A percentile compares a stretch with the other conserved stretches of the same genome.
Conservation (phyloP, 2,329 filamentous ascomycete species). For the Sphaerostilbella broomeana region DNA sequence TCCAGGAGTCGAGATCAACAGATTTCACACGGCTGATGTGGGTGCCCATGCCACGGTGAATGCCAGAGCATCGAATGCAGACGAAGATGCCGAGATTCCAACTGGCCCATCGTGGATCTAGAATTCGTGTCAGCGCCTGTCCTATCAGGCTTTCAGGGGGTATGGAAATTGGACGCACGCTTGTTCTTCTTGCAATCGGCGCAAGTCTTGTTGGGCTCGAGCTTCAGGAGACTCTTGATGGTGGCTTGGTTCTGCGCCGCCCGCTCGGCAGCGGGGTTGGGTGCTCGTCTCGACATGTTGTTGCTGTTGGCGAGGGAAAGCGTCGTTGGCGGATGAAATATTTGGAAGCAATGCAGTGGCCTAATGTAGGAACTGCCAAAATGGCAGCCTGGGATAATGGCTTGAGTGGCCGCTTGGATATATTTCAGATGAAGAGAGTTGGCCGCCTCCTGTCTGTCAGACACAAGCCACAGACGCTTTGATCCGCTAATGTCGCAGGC, state of each 20-base stretch:
- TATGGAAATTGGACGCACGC: slow-evolving; percentile 52
- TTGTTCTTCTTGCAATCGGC: slow-evolving; percentile 99
- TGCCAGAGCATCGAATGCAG: slow-evolving; percentile 96
- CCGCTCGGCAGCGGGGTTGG: slow-evolving; percentile 75
- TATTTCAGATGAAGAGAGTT: slow-evolving; percentile 8
- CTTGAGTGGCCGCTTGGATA: slow-evolving; percentile 8
- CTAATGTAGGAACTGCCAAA: slow-evolving; percentile 1
- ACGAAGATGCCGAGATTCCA: slow-evolving; percentile 98
- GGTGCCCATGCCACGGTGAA: slow-evolving; percentile 97
- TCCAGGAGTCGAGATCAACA: slow-evolving; percentile 96
- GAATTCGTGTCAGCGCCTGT: background rate
- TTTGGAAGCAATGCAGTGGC: background rate
- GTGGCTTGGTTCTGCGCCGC: slow-evolving; percentile 90
- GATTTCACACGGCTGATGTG: slow-evolving; percentile 98
- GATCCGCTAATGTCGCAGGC: no score
- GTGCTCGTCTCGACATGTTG: slow-evolving; percentile 70
- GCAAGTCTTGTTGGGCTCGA: slow-evolving; percentile 94
- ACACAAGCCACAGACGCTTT: background rate
- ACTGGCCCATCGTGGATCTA: slow-evolving; percentile 96
- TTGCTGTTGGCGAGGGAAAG: no score
- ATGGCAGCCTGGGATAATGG: slow-evolving; percentile 9
- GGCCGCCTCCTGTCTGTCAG: slow-evolving; percentile 7
- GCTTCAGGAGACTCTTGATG: slow-evolving; percentile 89
- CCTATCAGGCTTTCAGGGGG: background rate
- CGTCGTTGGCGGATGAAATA: no score